A percentile compares a stretch with the other conserved stretches of the same genome.
phyloP scores from a whole-genome alignment of 768 basidiomycete species.

The Hortiboletus flavorubellus region DNA sequence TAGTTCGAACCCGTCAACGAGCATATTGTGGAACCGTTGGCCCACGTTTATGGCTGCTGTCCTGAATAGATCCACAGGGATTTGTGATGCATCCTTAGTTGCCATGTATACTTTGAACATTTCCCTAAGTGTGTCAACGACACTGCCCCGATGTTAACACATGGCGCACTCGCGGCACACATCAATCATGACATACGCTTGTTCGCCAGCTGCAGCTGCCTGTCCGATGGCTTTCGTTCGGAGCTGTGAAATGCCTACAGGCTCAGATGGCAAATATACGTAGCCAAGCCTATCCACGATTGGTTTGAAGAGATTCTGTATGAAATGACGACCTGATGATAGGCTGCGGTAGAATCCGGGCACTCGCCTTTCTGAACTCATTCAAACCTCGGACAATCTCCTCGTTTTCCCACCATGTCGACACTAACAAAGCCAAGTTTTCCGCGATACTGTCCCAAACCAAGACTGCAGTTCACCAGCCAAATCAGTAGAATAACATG shows the following conservation, averaged over 20 bases:
- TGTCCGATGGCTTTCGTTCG: conserved; percentile 69
- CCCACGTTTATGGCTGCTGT: conserved; percentile 52
- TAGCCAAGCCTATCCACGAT: conserved; percentile 78
- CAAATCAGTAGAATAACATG: neutral
- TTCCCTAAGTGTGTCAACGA: conserved; percentile 64
- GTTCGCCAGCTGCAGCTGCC: conserved; percentile 47
- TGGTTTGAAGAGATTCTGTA: conserved; percentile 64
- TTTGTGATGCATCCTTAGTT: conserved; percentile 69
- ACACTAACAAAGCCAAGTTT: conserved; percentile 51
- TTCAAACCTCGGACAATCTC: conserved; percentile 52
- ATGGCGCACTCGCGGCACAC: neutral
- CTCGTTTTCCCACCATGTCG: conserved; percentile 82
- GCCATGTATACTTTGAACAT: conserved; percentile 71
- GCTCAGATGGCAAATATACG: conserved; percentile 63
- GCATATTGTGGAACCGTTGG: neutral
- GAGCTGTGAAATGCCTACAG: conserved; percentile 63
- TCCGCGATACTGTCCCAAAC: conserved; percentile 74
- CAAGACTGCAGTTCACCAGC: conserved; percentile 47
- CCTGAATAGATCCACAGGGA: conserved; percentile 76
- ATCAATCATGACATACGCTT: conserved; percentile 26
- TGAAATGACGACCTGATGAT: neutral
- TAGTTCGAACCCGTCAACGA: neutral
- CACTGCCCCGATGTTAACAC: conserved; percentile 39
- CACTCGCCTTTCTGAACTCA: conserved; percentile 55
- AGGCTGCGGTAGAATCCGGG: neutral